Conservation (phyloP, 768 basidiomycete genomes). For the Glaciozyma martinii region DNA sequence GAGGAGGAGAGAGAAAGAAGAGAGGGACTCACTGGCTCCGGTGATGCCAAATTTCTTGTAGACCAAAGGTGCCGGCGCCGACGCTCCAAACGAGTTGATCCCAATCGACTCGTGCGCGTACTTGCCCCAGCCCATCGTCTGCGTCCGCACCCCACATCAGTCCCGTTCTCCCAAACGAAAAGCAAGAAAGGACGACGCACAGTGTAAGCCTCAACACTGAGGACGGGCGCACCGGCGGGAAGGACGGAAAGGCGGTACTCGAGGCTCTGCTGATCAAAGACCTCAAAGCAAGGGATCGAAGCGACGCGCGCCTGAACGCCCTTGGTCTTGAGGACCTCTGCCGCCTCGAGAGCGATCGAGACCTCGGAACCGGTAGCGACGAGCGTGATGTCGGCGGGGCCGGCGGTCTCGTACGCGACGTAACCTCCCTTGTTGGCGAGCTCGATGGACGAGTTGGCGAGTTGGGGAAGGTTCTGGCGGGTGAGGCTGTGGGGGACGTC, state of each 20-base stretch:
- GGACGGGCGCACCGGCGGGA: conserved; percentile 77
- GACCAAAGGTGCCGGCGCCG: conserved; percentile 79
- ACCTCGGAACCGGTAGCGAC: conserved; percentile 87
- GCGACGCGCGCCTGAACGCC: conserved; percentile 76
- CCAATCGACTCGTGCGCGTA: conserved; percentile 69
- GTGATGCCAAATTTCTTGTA: conserved; percentile 87
- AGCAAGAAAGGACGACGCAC: conserved; percentile 32
- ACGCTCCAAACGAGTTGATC: conserved; percentile 66
- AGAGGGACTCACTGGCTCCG: conserved; percentile 38
- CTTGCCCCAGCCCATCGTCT: conserved; percentile 74
- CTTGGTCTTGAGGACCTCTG: conserved; percentile 62
- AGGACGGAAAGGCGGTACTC: conserved; percentile 76
- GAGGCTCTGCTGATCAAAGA: conserved; percentile 67
- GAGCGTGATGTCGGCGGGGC: conserved; percentile 68
- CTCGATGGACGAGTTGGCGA: conserved; percentile 78
- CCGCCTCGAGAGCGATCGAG: conserved; percentile 75
- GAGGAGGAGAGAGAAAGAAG: too few species aligned
- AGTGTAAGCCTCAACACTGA: conserved; percentile 76
- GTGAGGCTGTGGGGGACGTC: conserved; percentile 42
- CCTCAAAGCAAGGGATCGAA: conserved; percentile 79
- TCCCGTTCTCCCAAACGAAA: neutral
- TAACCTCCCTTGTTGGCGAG: conserved; percentile 77
- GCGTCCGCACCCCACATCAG: neutral
- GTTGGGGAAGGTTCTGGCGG: conserved; percentile 85
- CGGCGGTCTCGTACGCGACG: conserved; percentile 67